Base-by-base conservation (phyloP, 1,139 yeast species). In the Candida sp. region DNA sequence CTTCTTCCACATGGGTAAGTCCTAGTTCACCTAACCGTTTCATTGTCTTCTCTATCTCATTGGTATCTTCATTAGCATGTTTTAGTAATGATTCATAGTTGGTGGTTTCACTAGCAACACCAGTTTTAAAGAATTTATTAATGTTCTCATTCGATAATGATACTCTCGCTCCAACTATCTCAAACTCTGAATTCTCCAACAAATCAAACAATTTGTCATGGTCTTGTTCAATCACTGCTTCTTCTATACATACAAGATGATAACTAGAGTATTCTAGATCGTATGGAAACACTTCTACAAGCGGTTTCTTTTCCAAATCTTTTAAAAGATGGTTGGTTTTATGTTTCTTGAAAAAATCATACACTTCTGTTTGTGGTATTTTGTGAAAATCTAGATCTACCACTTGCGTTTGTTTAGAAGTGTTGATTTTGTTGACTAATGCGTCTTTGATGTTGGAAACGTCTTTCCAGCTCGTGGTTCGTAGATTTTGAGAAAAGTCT, bases 161-260 rank as follows among this genome's bases (percentile, higher is more conserved):
- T 9, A 70, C 40, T 36, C 73, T 45, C 2, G 60, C 69, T 0
- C 63, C 70, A 4, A 62, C 48, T 2, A 68, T 46, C 39, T 66
- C 64, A 40, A 67, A 58, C 5, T 56, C 61, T 3, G 56, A 48
- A 4, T 37, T 43, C 21, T 58, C 60, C 6, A 69, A 47, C 27
- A 54, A 29, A 2, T 55, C 45, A 5, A 66, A 44, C n/a, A 69
- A 53, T 22, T 49, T 50, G 1, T 42, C 33, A 46, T 67, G 71
- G 42, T 60, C 51, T 8, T 50, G 45, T 6, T 48, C 43, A 3
- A 63, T 39, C 12, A 61, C 53, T 3, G 60, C 55, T 5, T 51
- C 47, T 45, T 68, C 73, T 3, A 70, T 58, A 4, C 73, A 61
- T n/a, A 72, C 51, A 21, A 70, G 40, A 42, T 52, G 54, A 37